A percentile compares a stretch with the other conserved stretches of the same genome.
phyloP scores from a whole-genome alignment of 352 stramenopile species.

The Phytophthora megakarya region DNA sequence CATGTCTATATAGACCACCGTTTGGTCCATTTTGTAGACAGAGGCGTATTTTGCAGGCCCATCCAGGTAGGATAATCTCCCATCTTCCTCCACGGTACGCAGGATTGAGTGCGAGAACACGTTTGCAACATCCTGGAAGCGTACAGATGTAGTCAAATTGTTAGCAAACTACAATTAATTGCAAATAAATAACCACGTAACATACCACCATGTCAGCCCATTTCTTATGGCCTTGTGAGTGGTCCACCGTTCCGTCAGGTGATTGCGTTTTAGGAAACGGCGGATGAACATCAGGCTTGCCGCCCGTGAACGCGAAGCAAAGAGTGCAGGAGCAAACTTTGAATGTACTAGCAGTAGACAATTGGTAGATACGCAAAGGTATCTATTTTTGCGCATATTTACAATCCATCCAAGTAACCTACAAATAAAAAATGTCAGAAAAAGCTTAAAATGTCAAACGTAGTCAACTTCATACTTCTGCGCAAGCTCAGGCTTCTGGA shows the following conservation, averaged over 20 bases:
- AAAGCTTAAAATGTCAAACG: background rate
- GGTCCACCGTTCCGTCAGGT: background rate
- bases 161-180: no score
- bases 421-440: background rate
- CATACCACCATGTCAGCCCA: no score
- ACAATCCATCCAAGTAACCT: background rate
- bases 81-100: background rate
- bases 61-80: background rate
- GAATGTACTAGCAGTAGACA: background rate
- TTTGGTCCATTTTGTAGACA: constrained; percentile 12
- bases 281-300: background rate
- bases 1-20: constrained; percentile 4
- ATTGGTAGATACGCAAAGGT: background rate
- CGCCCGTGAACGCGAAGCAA: background rate
- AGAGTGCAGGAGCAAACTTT: background rate
- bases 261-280: background rate
- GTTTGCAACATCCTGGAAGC: no score
- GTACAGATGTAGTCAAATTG: no score
- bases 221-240: no score
- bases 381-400: background rate
- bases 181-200: no score
- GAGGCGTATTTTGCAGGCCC: background rate
- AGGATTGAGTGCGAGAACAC: constrained; percentile 3
- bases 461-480: background rate
- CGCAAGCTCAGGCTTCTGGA: background rate